phyloP scores from a whole-genome alignment of 495 filamentous ascomycete genomes.

The Bryoglossum gracile region DNA sequence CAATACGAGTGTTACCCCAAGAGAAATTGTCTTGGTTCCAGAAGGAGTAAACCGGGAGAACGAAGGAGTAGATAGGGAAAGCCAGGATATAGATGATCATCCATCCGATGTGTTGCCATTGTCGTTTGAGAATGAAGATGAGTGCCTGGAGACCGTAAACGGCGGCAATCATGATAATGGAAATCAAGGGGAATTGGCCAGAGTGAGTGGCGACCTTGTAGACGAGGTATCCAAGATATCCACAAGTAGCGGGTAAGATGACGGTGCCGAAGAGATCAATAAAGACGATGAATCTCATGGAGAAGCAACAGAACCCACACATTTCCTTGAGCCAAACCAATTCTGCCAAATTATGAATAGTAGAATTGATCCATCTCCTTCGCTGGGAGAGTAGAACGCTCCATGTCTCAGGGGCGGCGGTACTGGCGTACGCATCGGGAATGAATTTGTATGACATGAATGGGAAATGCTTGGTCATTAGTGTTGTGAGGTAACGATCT shows the following conservation, averaged over 20 bases:
- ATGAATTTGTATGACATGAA: conserved; percentile 93
- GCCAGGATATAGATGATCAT: conserved; percentile 97
- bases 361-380: conserved; percentile 98
- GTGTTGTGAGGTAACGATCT: conserved; percentile 93
- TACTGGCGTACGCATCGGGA: conserved; percentile 83
- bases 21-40: conserved; percentile 98
- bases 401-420: conserved; percentile 91
- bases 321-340: conserved; percentile 81
- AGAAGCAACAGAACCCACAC: conserved; percentile 98
- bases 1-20: conserved; percentile 97
- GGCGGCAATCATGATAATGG: conserved; percentile 77
- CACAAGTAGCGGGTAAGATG: conserved; percentile 85
- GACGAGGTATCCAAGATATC: conserved; percentile 84
- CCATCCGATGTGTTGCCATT: conserved; percentile 98
- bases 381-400: conserved; percentile 87
- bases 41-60: conserved; percentile 94
- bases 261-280: conserved; percentile 91
- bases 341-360: conserved; percentile 90
- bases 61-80: conserved; percentile 87
- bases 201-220: conserved; percentile 64
- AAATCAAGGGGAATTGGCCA: conserved; percentile 78
- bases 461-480: conserved; percentile 98
- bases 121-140: conserved; percentile 90
- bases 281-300: conserved; percentile 96
- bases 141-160: conserved; percentile 94